These are phyloP conservation scores for Venturia asperata DNA, from an alignment of 2,329 filamentous ascomycete species.

Conservation along the genomic window DNA sequence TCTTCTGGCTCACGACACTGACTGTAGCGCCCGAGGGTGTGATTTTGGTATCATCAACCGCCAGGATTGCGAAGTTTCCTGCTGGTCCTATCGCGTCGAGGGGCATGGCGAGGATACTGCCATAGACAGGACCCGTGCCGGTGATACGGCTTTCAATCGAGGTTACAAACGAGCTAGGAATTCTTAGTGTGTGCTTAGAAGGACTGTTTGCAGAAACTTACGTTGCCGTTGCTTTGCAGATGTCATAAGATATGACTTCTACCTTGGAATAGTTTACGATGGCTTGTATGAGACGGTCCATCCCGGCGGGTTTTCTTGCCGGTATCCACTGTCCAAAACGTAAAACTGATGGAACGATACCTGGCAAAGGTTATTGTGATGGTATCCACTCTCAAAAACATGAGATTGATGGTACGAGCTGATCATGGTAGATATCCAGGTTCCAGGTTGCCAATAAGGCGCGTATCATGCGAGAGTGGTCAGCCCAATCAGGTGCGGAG, in stretches of 20 bases:
- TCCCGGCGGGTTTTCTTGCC: neutral
- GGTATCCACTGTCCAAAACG: neutral
- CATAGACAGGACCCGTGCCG: neutral
- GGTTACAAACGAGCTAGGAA: neutral
- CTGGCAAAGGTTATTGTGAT: neutral
- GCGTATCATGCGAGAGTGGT: neutral
- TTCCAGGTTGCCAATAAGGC: neutral
- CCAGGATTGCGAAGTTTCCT: neutral
- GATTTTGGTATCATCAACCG: neutral
- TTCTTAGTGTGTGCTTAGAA: no score
- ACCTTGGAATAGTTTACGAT: neutral
- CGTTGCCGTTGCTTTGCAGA: neutral
- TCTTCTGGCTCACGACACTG: neutral
- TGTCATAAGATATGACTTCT: neutral
- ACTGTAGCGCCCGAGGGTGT: neutral
- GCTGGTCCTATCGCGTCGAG: neutral
- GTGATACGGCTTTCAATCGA: neutral
- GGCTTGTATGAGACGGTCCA: neutral
- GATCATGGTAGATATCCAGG: neutral
- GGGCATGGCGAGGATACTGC: neutral
- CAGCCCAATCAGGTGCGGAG: neutral
- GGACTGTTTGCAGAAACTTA: neutral
- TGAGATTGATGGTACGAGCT: neutral
- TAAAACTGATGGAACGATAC: no score
- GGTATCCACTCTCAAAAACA: neutral